Evolutionary conservation across 2,329 filamentous ascomycete species (phyloP).

Genomic region (Phyllosticta capitalensis): DNA sequence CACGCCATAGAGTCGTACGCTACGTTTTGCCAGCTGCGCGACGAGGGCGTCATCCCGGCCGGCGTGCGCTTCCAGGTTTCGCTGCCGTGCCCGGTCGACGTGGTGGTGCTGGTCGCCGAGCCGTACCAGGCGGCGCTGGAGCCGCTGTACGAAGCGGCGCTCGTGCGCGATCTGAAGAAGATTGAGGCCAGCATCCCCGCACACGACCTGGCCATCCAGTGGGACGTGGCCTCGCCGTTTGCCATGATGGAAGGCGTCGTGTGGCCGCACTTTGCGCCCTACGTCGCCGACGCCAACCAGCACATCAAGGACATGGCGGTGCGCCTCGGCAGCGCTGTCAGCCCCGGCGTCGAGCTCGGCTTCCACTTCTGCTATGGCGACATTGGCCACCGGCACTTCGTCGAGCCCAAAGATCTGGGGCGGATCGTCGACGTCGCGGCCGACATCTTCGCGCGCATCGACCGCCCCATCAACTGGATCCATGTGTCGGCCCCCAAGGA

Average conservation of each 20-base stretch:
- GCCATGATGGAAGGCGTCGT: constrained; percentile 19
- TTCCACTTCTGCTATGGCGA: constrained; percentile 43
- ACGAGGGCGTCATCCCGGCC: constrained; percentile 21
- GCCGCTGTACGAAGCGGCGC: constrained; percentile 25
- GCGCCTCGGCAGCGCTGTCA: constrained; percentile 23
- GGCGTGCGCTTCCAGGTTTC: constrained; percentile 26
- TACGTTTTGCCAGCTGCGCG: constrained; percentile 21
- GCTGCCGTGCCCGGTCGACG: constrained; percentile 20
- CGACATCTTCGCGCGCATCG: constrained; percentile 18
- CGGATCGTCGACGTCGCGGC: constrained; percentile 31
- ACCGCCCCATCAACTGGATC: constrained; percentile 30
- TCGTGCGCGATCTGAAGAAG: constrained; percentile 19
- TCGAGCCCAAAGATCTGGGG: constrained; percentile 31
- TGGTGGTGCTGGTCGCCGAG: constrained; percentile 14
- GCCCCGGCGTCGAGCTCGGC: constrained; percentile 32
- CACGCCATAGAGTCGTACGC: constrained; percentile 26
- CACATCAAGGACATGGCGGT: constrained; percentile 27
- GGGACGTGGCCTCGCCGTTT: constrained; percentile 27
- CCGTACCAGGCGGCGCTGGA: constrained; percentile 22
- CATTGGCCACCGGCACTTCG: constrained; percentile 34
- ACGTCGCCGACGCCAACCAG: constrained; percentile 24
- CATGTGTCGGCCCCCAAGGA: constrained; percentile 29
- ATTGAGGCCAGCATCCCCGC: constrained; percentile 26
- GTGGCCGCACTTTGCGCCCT: constrained; percentile 21
- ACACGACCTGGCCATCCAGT: constrained; percentile 27